Base-by-base conservation (phyloP, 371 early-diverging fungal genomes). In the Rhizopus delemar region DNA sequence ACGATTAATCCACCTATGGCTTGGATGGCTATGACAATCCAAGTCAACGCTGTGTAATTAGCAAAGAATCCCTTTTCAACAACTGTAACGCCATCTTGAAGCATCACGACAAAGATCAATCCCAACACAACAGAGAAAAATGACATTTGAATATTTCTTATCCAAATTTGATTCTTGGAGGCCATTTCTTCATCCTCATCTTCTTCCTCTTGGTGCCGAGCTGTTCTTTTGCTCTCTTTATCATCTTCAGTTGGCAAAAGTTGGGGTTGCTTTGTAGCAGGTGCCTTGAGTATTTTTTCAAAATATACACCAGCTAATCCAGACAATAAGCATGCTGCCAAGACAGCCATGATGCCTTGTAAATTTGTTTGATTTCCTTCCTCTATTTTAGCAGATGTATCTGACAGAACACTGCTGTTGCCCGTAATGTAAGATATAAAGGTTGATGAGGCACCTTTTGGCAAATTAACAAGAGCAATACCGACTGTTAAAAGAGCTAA, bases 261-360 rank as follows among this genome's bases (percentile, higher is more conserved):
- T 22, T 22, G n/a, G n/a, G n/a, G 22, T 22, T 33, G 16, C 32
- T 32, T 36, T 4, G 35, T 15, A 5, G 60, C 31, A 4, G 73
- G 62, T 31, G 89, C 83, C 69, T 94, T 94, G 51, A 96, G 78
- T 39, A 96, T 92, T 79, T 92, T 93, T 77, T 96, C 97, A 78
- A 96, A 96, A 78, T 95, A 97, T 6, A 96, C 97, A 35, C 96
- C 96, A 5, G 97, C 94, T 4, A 95, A 60, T 34, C 97, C 98
- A 5, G 95, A 95, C n/a, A 95, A 62, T 11, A 94, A 53, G 73
- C 97, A 95, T 0, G 97, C 95, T 13, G 86, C 67, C 22, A 86
- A 57, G 0, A 97, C 95, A 1, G 94, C 81, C 12, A 90, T 16
- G 39, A 74, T 64, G 0, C 79, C 79, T 48, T 72, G 59, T 2